Evolutionary conservation across 495 filamentous ascomycete species (phyloP).

Genomic region (Tuber calosporum): DNA sequence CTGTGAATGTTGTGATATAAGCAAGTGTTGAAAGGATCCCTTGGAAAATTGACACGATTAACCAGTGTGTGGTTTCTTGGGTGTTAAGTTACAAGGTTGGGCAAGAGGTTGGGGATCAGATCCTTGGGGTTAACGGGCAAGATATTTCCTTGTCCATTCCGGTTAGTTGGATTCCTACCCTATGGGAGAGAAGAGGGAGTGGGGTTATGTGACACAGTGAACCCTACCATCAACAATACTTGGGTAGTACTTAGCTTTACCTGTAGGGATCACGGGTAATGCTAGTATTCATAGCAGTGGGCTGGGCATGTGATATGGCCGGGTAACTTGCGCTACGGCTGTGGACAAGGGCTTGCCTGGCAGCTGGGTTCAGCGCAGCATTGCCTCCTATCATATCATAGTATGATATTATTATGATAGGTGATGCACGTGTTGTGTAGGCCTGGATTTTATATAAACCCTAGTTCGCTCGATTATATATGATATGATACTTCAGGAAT

Average conservation of each 20-base stretch:
- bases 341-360: too few relatives aligned
- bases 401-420: too few relatives aligned
- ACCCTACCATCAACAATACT: background rate
- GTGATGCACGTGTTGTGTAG: too few relatives aligned
- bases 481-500: too few relatives aligned
- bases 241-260: background rate
- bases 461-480: too few relatives aligned
- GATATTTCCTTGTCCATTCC: background rate
- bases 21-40: background rate
- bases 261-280: background rate
- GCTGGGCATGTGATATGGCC: too few relatives aligned
- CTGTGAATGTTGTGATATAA: background rate
- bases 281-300: too few relatives aligned
- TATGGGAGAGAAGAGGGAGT: background rate
- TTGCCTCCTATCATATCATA: too few relatives aligned
- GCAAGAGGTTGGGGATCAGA: background rate
- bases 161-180: background rate
- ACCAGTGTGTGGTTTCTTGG: background rate
- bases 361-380: too few relatives aligned
- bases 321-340: too few relatives aligned
- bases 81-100: background rate
- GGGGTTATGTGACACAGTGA: background rate
- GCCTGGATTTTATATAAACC: too few relatives aligned
- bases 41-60: background rate
- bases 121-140: background rate